Percentiles rank a stretch among this genome's conserved stretches.
These are phyloP conservation scores for Rhizophagus prolifer DNA, from an alignment of 192 early-diverging fungal genomes.

Conservation along the genomic window DNA sequence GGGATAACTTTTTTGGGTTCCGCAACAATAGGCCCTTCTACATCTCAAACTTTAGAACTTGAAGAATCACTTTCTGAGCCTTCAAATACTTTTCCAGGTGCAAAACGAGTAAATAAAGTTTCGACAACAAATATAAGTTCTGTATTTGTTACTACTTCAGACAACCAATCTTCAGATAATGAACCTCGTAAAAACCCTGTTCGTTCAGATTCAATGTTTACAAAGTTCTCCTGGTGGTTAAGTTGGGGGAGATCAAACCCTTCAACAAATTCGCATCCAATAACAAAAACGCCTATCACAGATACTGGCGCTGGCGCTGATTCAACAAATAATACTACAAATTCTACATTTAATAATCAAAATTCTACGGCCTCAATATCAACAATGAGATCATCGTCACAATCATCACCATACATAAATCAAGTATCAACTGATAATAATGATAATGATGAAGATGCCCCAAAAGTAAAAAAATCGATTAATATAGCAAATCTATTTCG, in stretches of 20 bases:
- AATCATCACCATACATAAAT: not conserved
- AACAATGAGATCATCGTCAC: not conserved
- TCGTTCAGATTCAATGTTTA: not conserved
- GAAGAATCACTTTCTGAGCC: not conserved
- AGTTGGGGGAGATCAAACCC: slow-evolving; percentile 9
- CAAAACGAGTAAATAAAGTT: not conserved
- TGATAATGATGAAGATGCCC: not conserved
- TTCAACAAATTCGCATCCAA: too few relatives aligned
- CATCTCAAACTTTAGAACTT: not conserved
- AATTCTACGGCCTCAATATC: not conserved
- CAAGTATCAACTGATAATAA: not conserved
- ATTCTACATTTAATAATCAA: not conserved
- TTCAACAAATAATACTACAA: not conserved
- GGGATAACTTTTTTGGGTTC: not conserved
- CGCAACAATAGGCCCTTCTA: not conserved
- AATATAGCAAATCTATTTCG: slow-evolving; percentile 13
- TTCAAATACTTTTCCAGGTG: slow-evolving; percentile 16
- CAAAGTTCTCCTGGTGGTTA: slow-evolving; percentile 18
- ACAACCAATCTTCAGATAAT: not conserved
- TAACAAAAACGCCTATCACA: not conserved
- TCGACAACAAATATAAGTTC: not conserved
- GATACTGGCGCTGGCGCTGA: not conserved
- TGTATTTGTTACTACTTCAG: not conserved
- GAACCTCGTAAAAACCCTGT: not conserved
- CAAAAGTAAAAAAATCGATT: slow-evolving; percentile 1